phyloP scores from a whole-genome alignment of 257 asterid genomes.

The Capsicum baccatum region DNA sequence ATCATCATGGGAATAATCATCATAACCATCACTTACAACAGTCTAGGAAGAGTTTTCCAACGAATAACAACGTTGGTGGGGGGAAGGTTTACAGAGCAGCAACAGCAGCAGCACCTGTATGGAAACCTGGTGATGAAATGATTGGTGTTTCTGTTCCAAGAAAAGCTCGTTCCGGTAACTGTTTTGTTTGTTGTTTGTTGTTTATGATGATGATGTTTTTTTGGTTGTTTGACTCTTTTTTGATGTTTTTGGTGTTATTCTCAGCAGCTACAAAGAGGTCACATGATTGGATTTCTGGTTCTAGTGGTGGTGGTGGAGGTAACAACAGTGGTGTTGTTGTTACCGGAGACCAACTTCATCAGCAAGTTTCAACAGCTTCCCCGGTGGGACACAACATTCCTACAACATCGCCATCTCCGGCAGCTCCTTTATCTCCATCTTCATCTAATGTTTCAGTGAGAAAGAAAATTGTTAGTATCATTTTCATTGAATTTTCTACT shows the following conservation, averaged over 20 bases:
- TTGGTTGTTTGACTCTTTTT: background rate
- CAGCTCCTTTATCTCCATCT: constrained; percentile 79
- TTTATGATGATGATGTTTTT: background rate
- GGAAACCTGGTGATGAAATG: constrained; percentile 95
- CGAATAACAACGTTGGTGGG: constrained; percentile 33
- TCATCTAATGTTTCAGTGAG: constrained; percentile 71
- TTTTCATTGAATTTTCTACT: background rate
- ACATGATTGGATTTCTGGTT: constrained; percentile 78
- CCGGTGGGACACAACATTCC: constrained; percentile 61
- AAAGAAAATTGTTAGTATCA: constrained; percentile 75
- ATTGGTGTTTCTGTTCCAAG: constrained; percentile 92
- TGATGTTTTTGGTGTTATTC: constrained; percentile 25
- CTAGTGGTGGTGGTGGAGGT: constrained; percentile 50
- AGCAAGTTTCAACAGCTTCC: constrained; percentile 53
- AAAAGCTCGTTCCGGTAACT: constrained; percentile 91
- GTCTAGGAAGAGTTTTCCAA: constrained; percentile 72
- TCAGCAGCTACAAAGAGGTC: constrained; percentile 86
- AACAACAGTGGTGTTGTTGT: constrained; percentile 41
- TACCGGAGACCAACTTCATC: constrained; percentile 59
- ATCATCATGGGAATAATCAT: constrained; percentile 44
- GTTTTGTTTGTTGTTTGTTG: constrained; percentile 25
- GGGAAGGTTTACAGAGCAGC: constrained; percentile 49
- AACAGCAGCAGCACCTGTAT: constrained; percentile 66
- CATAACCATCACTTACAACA: constrained; percentile 53
- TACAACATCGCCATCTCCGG: constrained; percentile 52